Percentiles rank a stretch among this genome's conserved stretches.
phyloP scores from a whole-genome alignment of 768 basidiomycete genomes.

The Boletus rufocinnamomeus region DNA sequence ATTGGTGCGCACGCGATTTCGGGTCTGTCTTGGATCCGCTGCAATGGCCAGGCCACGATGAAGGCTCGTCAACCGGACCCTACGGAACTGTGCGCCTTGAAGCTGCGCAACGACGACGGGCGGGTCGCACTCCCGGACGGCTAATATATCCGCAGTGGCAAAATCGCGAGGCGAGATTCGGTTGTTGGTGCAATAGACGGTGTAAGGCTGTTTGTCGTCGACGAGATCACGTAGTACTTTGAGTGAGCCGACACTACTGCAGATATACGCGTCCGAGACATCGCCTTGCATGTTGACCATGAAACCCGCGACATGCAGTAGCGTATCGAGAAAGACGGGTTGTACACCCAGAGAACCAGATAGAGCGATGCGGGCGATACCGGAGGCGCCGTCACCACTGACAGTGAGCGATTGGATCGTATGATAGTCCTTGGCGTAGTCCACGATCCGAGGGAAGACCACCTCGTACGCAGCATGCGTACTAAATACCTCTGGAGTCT shows the following conservation, averaged over 20 bases:
- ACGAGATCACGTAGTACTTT: constrained; percentile 47
- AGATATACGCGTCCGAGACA: constrained; percentile 60
- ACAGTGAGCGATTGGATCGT: constrained; percentile 58
- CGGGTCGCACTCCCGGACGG: constrained; percentile 41
- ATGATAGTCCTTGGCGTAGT: constrained; percentile 59
- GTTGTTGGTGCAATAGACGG: constrained; percentile 51
- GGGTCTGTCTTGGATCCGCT: constrained; percentile 16
- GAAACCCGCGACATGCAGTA: constrained; percentile 72
- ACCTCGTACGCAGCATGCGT: constrained; percentile 61
- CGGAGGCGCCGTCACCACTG: constrained; percentile 48
- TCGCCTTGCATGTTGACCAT: constrained; percentile 59
- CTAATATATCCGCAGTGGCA: constrained; percentile 55
- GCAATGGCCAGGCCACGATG: constrained; percentile 46
- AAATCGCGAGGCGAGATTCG: constrained; percentile 46
- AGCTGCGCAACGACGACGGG: constrained; percentile 54
- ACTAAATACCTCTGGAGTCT: constrained; percentile 48
- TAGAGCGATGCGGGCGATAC: constrained; percentile 50
- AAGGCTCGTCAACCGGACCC: constrained; percentile 52
- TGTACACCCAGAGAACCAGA: constrained; percentile 46
- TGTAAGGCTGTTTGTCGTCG: constrained; percentile 44
- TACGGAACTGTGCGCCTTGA: constrained; percentile 60
- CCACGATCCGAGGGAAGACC: constrained; percentile 69
- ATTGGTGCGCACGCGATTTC: constrained; percentile 25
- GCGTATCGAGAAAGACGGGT: constrained; percentile 64
- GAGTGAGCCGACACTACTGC: constrained; percentile 53